These are phyloP conservation scores for Carex littledalei DNA, from an alignment of 176 grass and related monocot genomes.

Conservation along the genomic window DNA sequence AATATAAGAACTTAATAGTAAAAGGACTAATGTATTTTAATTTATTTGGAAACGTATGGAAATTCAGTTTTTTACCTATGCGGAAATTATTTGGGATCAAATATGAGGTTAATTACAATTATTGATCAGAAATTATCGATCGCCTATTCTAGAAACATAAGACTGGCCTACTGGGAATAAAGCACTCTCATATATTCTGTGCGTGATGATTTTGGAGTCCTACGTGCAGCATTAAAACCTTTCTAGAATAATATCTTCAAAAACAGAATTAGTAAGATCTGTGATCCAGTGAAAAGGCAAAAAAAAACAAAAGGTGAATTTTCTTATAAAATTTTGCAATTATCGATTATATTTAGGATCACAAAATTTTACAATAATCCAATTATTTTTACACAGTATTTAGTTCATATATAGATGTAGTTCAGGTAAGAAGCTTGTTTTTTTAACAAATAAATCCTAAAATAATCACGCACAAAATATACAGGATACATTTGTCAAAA, in stretches of 20 bases:
- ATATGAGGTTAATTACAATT: too few relatives aligned
- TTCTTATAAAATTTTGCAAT: background rate
- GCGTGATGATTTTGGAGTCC: background rate
- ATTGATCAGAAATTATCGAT: too few relatives aligned
- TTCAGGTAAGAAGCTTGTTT: background rate
- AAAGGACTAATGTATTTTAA: too few relatives aligned
- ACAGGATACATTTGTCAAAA: background rate
- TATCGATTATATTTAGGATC: background rate
- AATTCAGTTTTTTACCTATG: too few relatives aligned
- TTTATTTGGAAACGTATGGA: too few relatives aligned
- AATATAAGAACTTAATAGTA: too few relatives aligned
- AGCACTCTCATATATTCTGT: background rate
- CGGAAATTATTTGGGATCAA: too few relatives aligned
- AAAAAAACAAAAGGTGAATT: background rate
- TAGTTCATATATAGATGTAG: too few relatives aligned
- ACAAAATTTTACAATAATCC: too few relatives aligned
- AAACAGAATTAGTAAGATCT: background rate
- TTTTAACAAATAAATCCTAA: background rate
- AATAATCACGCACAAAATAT: background rate
- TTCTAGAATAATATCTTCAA: background rate
- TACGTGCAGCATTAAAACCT: background rate
- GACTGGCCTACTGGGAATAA: background rate
- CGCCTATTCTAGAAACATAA: background rate
- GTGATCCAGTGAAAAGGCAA: too few relatives aligned
- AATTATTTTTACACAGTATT: too few relatives aligned